phyloP scores from a whole-genome alignment of 2,329 filamentous ascomycete genomes.

The Neonectria faginata region DNA sequence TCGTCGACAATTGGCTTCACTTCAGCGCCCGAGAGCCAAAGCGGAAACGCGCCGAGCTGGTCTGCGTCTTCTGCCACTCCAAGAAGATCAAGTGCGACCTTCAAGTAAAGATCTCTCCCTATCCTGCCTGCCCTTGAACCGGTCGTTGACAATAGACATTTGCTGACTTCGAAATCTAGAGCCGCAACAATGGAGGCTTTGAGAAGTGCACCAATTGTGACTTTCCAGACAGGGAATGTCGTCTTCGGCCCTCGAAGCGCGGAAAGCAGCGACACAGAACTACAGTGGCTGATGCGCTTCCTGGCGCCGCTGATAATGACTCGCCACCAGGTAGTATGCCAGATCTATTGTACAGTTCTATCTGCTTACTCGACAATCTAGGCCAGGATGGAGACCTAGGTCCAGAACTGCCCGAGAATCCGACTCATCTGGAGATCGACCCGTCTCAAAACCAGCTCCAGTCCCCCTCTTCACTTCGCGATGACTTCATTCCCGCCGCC shows the following conservation, averaged over 20 bases:
- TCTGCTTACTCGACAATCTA: background rate
- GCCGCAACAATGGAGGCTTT: slow-evolving; percentile 39
- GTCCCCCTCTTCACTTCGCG: background rate
- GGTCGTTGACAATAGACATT: slow-evolving; percentile 4
- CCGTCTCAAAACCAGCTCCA: background rate
- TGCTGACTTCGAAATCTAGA: slow-evolving; percentile 6
- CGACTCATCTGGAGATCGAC: background rate
- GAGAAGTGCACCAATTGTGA: slow-evolving; percentile 47
- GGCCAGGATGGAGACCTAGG: background rate
- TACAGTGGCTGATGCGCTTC: slow-evolving; percentile 7
- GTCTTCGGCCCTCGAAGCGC: slow-evolving; percentile 46
- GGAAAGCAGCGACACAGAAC: slow-evolving; percentile 36
- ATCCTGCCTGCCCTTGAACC: background rate
- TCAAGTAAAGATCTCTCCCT: slow-evolving; percentile 34
- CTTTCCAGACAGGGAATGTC: slow-evolving; percentile 43
- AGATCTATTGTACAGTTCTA: background rate
- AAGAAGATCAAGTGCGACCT: slow-evolving; percentile 54
- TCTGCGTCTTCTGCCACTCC: slow-evolving; percentile 48
- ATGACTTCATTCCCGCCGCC: background rate
- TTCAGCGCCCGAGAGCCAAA: slow-evolving; percentile 48
- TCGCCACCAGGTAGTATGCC: background rate
- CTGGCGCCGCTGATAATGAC: background rate
- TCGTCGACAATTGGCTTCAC: slow-evolving; percentile 49
- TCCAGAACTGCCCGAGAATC: background rate
- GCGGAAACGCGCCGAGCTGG: slow-evolving; percentile 46